phyloP scores from a whole-genome alignment of 768 basidiomycete species.

The Dioszegia crocea region DNA sequence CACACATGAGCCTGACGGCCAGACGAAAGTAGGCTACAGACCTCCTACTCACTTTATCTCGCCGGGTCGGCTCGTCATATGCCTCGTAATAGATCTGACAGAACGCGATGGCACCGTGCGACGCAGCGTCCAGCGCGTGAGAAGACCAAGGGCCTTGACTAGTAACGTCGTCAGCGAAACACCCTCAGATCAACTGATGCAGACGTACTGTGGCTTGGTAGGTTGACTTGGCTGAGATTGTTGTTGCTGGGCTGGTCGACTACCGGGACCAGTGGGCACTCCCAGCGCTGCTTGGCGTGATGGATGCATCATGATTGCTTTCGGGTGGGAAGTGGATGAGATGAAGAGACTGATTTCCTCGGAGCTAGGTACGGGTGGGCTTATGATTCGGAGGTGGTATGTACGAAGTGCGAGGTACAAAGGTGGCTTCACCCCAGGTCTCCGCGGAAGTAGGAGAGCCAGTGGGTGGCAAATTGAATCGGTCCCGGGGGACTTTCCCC shows the following conservation, averaged over 20 bases:
- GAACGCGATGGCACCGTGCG: slow-evolving; percentile 43
- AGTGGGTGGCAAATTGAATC: too few relatives aligned
- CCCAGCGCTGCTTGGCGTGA: neutral
- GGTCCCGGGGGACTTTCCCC: too few relatives aligned
- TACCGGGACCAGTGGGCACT: neutral
- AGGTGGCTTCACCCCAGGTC: neutral
- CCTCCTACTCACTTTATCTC: slow-evolving; percentile 30
- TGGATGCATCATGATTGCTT: neutral
- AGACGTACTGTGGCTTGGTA: neutral
- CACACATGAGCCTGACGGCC: neutral
- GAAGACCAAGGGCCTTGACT: slow-evolving; percentile 29
- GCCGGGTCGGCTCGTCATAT: slow-evolving; percentile 40
- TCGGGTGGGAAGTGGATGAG: neutral
- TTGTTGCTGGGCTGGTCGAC: neutral
- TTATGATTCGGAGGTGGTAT: too few relatives aligned
- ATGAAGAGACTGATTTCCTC: too few relatives aligned
- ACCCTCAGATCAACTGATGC: neutral
- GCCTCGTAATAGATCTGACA: slow-evolving; percentile 45
- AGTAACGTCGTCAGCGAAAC: too few relatives aligned
- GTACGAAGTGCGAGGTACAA: neutral
- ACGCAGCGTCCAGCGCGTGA: slow-evolving; percentile 35
- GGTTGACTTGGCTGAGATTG: neutral
- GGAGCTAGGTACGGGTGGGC: too few relatives aligned
- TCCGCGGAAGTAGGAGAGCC: too few relatives aligned
- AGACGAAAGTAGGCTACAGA: too few relatives aligned